These are phyloP conservation scores for Xylariaceae sp. DNA, from an alignment of 2,329 filamentous ascomycete species.

Conservation along the genomic window DNA sequence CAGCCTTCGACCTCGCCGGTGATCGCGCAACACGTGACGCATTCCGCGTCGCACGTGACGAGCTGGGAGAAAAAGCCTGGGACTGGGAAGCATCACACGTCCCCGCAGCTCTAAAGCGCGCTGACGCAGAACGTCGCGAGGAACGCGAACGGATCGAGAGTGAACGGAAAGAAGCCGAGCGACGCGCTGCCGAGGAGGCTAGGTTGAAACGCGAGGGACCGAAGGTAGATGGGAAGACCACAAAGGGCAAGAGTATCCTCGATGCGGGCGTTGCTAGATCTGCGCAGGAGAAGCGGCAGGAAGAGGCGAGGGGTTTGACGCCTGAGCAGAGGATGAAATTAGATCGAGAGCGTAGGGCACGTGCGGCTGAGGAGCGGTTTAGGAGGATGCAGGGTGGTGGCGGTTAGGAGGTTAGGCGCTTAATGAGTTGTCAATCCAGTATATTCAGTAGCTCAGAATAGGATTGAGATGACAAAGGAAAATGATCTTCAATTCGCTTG, in stretches of 20 bases:
- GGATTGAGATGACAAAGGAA: too few species aligned
- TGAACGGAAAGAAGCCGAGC: slow-evolving; percentile 65
- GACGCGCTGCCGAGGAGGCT: slow-evolving; percentile 72
- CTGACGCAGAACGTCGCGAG: slow-evolving; percentile 67
- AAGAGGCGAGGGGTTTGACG: slow-evolving; percentile 80
- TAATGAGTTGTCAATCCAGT: too few species aligned
- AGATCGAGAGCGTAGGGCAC: slow-evolving; percentile 84
- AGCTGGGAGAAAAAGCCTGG: slow-evolving; percentile 75
- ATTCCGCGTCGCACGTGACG: slow-evolving; percentile 81
- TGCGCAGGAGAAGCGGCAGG: slow-evolving; percentile 76
- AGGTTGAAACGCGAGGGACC: slow-evolving; percentile 66
- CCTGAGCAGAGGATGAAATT: slow-evolving; percentile 81
- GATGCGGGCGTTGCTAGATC: slow-evolving; percentile 66
- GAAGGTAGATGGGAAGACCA: slow-evolving; percentile 38
- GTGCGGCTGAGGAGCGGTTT: slow-evolving; percentile 87
- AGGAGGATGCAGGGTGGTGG: slow-evolving; percentile 55
- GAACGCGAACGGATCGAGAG: slow-evolving; percentile 68
- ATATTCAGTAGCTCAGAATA: too few species aligned
- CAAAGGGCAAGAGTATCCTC: slow-evolving; percentile 50
- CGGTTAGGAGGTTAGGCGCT: slow-evolving; percentile 17
- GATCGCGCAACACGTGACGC: slow-evolving; percentile 84
- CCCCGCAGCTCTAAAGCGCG: slow-evolving; percentile 66
- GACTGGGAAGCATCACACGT: slow-evolving; percentile 77
- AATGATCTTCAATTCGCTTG: too few species aligned
- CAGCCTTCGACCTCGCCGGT: slow-evolving; percentile 81